Percentiles rank a stretch among this genome's conserved stretches.
Evolutionary conservation across 805 yeast genomes (phyloP).

Genomic region (Saccharomycopsis fermentans): DNA sequence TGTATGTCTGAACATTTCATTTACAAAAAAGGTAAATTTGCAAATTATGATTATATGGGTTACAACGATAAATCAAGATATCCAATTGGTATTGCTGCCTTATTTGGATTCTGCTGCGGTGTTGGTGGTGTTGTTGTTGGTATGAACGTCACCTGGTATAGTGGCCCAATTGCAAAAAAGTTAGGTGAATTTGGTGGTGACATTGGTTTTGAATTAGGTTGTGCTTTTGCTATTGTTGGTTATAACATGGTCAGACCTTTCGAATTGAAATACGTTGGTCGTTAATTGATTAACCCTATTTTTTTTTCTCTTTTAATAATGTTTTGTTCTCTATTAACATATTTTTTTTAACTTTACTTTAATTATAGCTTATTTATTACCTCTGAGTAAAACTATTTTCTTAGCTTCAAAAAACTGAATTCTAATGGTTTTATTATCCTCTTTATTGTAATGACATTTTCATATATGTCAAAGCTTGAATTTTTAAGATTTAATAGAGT

Average conservation of each 20-base stretch:
- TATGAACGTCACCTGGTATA: conserved; percentile 80
- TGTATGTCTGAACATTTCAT: conserved; percentile 74
- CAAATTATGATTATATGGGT: conserved; percentile 52
- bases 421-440: too few relatives aligned
- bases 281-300: conserved; percentile 21
- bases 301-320: neutral
- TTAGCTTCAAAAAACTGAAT: too few relatives aligned
- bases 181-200: conserved; percentile 69
- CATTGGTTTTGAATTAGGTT: conserved; percentile 74
- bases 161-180: conserved; percentile 51
- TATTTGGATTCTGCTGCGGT: conserved; percentile 71
- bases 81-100: conserved; percentile 75
- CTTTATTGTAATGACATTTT: too few relatives aligned
- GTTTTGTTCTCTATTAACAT: too few relatives aligned
- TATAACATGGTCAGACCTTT: conserved; percentile 52
- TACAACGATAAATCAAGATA: conserved; percentile 47
- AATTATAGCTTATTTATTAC: too few relatives aligned
- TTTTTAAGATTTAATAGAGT: too few relatives aligned
- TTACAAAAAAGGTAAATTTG: conserved; percentile 55
- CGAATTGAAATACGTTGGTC: conserved; percentile 57
- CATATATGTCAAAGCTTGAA: too few relatives aligned
- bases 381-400: too few relatives aligned
- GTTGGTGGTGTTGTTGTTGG: conserved; percentile 80
- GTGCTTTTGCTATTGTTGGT: conserved; percentile 54
- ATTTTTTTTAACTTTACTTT: neutral